phyloP scores from a whole-genome alignment of 352 stramenopile genomes.

The Phytophthora fragariaefolia region DNA sequence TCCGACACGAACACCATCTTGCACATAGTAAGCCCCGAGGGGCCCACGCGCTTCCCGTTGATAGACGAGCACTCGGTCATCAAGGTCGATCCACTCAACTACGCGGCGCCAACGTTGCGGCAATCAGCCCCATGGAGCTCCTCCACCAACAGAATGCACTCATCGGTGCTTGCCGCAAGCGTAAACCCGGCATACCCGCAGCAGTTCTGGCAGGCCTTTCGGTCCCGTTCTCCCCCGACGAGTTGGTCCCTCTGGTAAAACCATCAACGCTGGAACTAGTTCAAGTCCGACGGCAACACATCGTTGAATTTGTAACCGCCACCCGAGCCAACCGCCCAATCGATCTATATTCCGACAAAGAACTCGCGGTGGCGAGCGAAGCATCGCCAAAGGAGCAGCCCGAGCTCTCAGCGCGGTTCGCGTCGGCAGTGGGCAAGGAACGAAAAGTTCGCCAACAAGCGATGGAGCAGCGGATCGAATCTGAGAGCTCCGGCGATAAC shows the following conservation, averaged over 20 bases:
- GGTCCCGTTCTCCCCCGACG: neutral
- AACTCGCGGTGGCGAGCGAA: neutral
- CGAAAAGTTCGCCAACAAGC: neutral
- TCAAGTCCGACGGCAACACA: slow-evolving; percentile 3
- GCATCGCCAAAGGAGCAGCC: neutral
- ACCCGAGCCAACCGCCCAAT: neutral
- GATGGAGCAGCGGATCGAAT: neutral
- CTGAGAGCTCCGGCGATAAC: neutral
- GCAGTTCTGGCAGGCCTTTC: neutral
- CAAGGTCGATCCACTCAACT: slow-evolving; percentile 17
- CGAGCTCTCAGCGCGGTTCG: neutral
- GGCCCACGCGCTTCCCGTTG: neutral
- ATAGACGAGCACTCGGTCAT: slow-evolving; percentile 3
- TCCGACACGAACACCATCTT: slow-evolving; percentile 3
- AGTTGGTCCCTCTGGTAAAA: slow-evolving; percentile 5
- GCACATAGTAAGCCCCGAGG: neutral
- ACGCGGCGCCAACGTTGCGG: slow-evolving; percentile 5
- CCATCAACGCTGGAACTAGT: slow-evolving; percentile 4
- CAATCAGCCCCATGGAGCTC: slow-evolving; percentile 14
- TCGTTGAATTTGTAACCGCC: slow-evolving; percentile 6
- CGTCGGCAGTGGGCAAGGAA: neutral
- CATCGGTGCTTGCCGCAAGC: neutral
- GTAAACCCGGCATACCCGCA: neutral
- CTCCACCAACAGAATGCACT: slow-evolving; percentile 10
- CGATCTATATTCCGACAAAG: neutral